Conservation (phyloP, 2,329 filamentous ascomycete genomes). For the Phialocephala subalpina region DNA sequence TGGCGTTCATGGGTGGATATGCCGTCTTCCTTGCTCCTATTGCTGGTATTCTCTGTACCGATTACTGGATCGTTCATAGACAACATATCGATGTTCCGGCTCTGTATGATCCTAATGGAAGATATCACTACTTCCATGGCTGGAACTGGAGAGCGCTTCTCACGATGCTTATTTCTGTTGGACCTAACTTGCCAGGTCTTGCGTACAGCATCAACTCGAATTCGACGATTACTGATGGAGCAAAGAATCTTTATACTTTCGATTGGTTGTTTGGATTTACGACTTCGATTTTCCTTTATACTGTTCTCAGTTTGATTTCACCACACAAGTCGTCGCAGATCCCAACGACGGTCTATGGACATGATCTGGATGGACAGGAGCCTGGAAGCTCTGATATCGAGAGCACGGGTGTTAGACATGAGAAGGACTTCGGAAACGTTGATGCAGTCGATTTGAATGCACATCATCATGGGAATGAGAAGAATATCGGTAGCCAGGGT, state of each 20-base stretch:
- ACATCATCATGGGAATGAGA: neutral
- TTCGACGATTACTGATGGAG: conserved; percentile 50
- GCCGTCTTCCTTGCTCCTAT: conserved; percentile 69
- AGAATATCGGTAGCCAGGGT: neutral
- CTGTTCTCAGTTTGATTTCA: conserved; percentile 54
- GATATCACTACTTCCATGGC: conserved; percentile 41
- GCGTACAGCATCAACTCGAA: conserved; percentile 34
- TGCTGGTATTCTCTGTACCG: conserved; percentile 63
- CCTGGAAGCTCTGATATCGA: conserved; percentile 18
- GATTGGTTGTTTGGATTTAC: conserved; percentile 72
- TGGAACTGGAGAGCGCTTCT: conserved; percentile 40
- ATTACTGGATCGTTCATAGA: conserved; percentile 62
- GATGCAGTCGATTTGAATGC: conserved; percentile 2
- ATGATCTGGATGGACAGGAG: conserved; percentile 30
- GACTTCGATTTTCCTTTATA: conserved; percentile 63
- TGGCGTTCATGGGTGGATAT: conserved; percentile 73
- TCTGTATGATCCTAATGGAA: conserved; percentile 43
- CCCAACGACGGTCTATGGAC: conserved; percentile 48
- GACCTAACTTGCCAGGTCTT: conserved; percentile 40
- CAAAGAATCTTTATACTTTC: conserved; percentile 65
- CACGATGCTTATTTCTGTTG: conserved; percentile 37
- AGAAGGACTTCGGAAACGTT: conserved; percentile 5
- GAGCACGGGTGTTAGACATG: conserved; percentile 13
- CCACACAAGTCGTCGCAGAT: conserved; percentile 60
- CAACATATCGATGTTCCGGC: conserved; percentile 48